Base-by-base conservation (phyloP, 345 rosid species). In the Leavenworthia alabamica region DNA sequence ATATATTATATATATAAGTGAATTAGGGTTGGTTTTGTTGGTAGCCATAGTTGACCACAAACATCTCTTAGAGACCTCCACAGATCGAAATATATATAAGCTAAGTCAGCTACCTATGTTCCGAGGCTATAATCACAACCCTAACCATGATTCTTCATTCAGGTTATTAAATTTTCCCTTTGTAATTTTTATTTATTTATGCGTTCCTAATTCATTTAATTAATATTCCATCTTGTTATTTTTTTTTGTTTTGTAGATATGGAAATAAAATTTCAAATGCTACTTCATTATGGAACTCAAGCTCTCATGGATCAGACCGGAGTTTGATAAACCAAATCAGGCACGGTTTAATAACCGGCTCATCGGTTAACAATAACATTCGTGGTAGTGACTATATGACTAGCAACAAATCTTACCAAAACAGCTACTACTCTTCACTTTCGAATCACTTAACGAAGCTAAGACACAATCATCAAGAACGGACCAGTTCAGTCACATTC, bases 91-190 rank as follows among this genome's bases (percentile, higher is more conserved):
- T 65, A 71, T 90, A 67, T 89, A 81, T 49, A 90, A 85, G 54
- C 78, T 85, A 60, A 79, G 86, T 70, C 95, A 85, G 63, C 83
- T 87, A 51, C 90, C 93, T 6, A 87, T 87, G 95, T 75, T 83
- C 10, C 88, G 75, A 66, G 83, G 83, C 45, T 79, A 63, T 29
- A 73, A 35, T 46, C 79, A 56, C n/a, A n/a, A n/a, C n/a, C n/a
- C n/a, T 16, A 69, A 64, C 62, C 77, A 73, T 16, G 42, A 49
- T 58, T 69, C 85, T 52, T 65, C 66, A 70, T 79, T 81, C 80
- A 83, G 95, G 91, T 86, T 73, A 6, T 13, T 20, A 45, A 7
- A n/a, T 4, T 2, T n/a, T 47, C 4, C 10, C 4, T 51, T 49
- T 10, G 11, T 4, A 31, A n/a, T n/a, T 28, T 41, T 12, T 28